Evolutionary conservation across 108 stramenopile genomes (phyloP).

Genomic region (Cyclotella distinguenda): DNA sequence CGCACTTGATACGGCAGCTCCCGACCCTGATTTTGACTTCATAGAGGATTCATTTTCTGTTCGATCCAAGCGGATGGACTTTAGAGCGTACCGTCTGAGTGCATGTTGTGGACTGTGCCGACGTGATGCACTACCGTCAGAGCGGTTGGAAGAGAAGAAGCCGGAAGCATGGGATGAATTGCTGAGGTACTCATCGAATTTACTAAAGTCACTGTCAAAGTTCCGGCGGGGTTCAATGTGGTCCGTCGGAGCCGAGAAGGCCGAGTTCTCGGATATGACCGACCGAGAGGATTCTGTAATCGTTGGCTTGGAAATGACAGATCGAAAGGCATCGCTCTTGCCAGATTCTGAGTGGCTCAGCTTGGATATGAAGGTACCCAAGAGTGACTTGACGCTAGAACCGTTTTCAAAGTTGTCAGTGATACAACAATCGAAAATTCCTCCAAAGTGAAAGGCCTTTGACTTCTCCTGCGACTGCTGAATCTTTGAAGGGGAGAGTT

Average conservation of each 20-base stretch:
- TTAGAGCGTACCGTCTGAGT: conserved; percentile 57
- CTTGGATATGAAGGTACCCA: conserved; percentile 1
- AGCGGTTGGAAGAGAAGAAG: background rate
- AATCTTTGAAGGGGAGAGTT: background rate
- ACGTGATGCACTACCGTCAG: background rate
- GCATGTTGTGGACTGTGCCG: conserved; percentile 5
- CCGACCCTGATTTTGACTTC: background rate
- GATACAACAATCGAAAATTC: conserved; percentile 20
- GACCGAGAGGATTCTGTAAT: conserved; percentile 8
- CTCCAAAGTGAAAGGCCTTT: background rate
- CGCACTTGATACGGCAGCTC: conserved; percentile 19
- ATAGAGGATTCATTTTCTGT: conserved; percentile 3
- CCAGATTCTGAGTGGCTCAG: background rate
- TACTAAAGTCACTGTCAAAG: background rate
- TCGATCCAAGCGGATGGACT: conserved; percentile 65
- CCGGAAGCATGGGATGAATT: background rate
- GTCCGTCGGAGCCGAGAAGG: conserved; percentile 11
- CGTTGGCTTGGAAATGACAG: conserved; percentile 1
- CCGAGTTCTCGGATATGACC: conserved; percentile 11
- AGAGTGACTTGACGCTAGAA: background rate
- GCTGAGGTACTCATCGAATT: background rate
- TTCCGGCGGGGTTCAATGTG: background rate
- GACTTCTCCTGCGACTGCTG: background rate
- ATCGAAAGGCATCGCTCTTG: conserved; percentile 2
- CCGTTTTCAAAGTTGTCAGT: background rate